These are phyloP conservation scores for Graphilbum sp. DNA, from an alignment of 2,329 filamentous ascomycete species.

Conservation along the genomic window DNA sequence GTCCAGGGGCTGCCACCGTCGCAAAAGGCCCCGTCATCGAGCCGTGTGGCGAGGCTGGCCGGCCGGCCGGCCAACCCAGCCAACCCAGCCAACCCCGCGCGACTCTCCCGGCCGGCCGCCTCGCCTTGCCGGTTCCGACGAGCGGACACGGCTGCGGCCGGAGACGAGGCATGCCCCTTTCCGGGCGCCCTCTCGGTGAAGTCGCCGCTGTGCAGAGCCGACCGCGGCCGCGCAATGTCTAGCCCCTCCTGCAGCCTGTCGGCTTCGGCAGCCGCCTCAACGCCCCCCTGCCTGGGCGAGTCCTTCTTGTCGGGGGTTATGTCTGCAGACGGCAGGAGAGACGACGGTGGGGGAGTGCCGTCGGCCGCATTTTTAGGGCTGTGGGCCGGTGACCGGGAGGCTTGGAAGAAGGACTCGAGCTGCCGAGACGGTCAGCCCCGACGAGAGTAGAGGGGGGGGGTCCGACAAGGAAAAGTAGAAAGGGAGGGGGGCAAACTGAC, in stretches of 20 bases:
- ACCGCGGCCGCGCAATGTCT: slow-evolving; percentile 68
- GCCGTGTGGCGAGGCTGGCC: no score
- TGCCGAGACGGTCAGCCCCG: no score
- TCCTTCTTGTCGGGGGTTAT: slow-evolving; percentile 31
- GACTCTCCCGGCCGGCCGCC: slow-evolving; percentile 1
- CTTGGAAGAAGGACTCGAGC: slow-evolving; percentile 24
- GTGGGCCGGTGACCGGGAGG: slow-evolving; percentile 18
- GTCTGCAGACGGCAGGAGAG: slow-evolving; percentile 27
- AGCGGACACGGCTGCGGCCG: no score
- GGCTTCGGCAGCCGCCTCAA: slow-evolving; percentile 19
- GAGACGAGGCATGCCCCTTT: slow-evolving; percentile 2
- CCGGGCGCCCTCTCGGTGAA: slow-evolving; percentile 27
- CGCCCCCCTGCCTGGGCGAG: slow-evolving; percentile 9
- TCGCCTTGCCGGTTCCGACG: no score
- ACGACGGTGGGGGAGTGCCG: slow-evolving; percentile 11
- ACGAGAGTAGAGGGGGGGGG: no score
- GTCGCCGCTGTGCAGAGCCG: slow-evolving; percentile 52
- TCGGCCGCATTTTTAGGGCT: slow-evolving; percentile 18
- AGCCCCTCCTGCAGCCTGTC: slow-evolving; percentile 34
- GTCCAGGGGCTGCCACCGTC: no score
- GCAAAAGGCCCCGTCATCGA: no score
- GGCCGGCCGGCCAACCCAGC: no score
- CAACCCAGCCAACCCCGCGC: no score
- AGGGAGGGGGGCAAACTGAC: slow-evolving; percentile 12
- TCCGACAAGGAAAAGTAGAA: no score